Evolutionary conservation across 139 green algal species (phyloP).

Genomic region (Coelastrella sp.): DNA sequence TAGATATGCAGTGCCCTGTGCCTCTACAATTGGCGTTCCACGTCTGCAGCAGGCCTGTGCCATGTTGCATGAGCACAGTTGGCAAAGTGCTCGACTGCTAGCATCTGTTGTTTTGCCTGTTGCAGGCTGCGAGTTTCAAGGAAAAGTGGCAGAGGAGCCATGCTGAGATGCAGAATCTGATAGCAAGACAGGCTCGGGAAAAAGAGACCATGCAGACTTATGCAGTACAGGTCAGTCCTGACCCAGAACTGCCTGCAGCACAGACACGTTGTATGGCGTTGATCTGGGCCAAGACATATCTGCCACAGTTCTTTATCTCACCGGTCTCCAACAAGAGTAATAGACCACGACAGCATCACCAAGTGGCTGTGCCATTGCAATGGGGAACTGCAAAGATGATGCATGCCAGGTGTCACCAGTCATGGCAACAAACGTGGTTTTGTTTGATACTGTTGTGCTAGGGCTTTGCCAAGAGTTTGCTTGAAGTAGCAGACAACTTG

Average conservation of each 20-base stretch:
- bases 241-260: not conserved
- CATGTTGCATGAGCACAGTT: not conserved
- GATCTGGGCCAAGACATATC: not conserved
- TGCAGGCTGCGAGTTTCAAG: constrained; percentile 18
- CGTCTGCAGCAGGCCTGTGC: not conserved
- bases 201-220: constrained; percentile 34
- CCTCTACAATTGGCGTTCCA: no score
- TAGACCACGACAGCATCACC: no score
- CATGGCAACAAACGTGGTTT: not conserved
- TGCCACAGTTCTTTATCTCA: not conserved
- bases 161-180: constrained; percentile 38
- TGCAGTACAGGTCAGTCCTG: constrained; percentile 38
- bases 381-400: not conserved
- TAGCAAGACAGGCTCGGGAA: constrained; percentile 9
- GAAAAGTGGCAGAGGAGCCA: constrained; percentile 18
- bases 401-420: not conserved
- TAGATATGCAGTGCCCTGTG: not conserved
- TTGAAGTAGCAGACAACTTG: constrained; percentile 97
- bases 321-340: no score
- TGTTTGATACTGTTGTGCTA: not conserved
- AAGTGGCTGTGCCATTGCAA: no score
- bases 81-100: not conserved
- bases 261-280: not conserved
- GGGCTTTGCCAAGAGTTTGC: constrained; percentile 78
- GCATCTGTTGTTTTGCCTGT: not conserved